phyloP scores from a whole-genome alignment of 2,329 filamentous ascomycete species.

The Ophiocordyceps robertsii region DNA sequence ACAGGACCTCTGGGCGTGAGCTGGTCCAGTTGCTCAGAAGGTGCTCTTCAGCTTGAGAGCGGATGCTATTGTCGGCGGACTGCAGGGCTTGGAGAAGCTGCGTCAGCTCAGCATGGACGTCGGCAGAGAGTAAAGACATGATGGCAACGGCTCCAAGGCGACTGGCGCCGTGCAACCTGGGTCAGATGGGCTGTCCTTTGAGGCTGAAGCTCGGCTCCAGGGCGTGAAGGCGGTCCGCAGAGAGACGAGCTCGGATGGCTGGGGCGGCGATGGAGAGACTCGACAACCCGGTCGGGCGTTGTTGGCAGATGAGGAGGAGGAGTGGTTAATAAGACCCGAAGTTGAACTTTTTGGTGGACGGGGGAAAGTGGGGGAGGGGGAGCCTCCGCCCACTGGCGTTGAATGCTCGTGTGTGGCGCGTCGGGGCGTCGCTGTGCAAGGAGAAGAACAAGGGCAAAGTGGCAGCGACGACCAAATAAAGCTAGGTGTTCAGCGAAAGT shows the following conservation, averaged over 20 bases:
- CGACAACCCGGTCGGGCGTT: neutral
- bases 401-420: neutral
- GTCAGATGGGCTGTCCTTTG: constrained; percentile 2
- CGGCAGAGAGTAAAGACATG: constrained; percentile 74
- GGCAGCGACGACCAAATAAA: no score
- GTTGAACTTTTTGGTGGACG: neutral
- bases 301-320: neutral
- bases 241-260: neutral
- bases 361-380: constrained; percentile 13
- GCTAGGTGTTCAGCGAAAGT: no score
- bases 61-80: constrained; percentile 75
- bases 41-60: constrained; percentile 79
- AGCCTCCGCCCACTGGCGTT: neutral
- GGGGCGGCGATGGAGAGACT: neutral
- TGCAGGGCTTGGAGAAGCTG: constrained; percentile 82
- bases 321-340: neutral
- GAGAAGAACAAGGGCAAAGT: no score
- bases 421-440: no score
- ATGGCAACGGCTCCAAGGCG: constrained; percentile 11
- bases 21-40: constrained; percentile 82
- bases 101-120: constrained; percentile 71
- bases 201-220: no score
- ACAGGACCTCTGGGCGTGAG: constrained; percentile 67
- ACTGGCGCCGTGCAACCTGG: constrained; percentile 8
- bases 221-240: no score